A percentile compares a stretch with the other conserved stretches of the same genome.
Conservation (phyloP, 140 eudicot species). For the Stevia rebaudiana region DNA sequence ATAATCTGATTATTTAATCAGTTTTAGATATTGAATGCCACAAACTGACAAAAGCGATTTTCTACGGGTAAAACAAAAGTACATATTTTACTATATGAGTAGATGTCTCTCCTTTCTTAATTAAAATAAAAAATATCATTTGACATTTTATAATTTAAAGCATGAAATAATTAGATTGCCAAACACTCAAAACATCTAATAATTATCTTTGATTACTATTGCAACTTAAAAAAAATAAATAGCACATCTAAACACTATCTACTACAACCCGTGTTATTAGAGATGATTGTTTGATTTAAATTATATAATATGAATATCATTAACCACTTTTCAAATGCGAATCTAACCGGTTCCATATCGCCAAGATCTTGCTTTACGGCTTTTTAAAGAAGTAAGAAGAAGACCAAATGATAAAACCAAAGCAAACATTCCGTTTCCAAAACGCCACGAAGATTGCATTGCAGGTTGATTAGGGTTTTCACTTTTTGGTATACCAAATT, state of each 20-base stretch:
- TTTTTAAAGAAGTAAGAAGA: slow-evolving; percentile 76
- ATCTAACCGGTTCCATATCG: slow-evolving; percentile 69
- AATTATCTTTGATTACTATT: neutral
- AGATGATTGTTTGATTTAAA: neutral
- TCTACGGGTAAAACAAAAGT: neutral
- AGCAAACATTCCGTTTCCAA: slow-evolving; percentile 99
- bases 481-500: slow-evolving; percentile 78
- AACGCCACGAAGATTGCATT: slow-evolving; percentile 84
- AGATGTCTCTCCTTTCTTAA: neutral
- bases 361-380: slow-evolving; percentile 99
- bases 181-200: neutral
- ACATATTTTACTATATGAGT: neutral
- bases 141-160: neutral
- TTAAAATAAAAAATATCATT: neutral
- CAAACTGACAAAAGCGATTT: neutral
- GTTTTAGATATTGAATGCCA: neutral
- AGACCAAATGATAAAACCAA: slow-evolving; percentile 89
- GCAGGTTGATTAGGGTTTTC: slow-evolving; percentile 59
- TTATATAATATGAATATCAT: neutral
- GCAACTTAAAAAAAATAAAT: neutral
- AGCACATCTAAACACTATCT: neutral
- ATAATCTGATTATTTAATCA: neutral
- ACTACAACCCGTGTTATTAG: neutral
- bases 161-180: neutral
- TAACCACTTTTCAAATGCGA: neutral